phyloP scores from a whole-genome alignment of 257 asterid genomes.

The Ilex asprella region DNA sequence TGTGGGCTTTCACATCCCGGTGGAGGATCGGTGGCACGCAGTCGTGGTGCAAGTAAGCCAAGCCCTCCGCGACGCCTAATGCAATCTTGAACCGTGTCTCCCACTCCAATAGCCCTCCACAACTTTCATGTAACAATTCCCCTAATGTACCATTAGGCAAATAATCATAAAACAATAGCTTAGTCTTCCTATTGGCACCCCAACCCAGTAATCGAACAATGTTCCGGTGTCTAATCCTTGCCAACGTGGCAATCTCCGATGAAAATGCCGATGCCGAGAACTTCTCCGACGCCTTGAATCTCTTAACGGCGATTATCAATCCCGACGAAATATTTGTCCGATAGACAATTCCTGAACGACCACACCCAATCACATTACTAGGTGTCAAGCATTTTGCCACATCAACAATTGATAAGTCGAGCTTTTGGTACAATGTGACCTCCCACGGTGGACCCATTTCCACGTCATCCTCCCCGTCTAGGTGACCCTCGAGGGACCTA shows the following conservation, averaged over 20 bases:
- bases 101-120: slow-evolving; percentile 51
- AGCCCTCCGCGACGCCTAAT: slow-evolving; percentile 71
- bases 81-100: slow-evolving; percentile 63
- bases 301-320: slow-evolving; percentile 49
- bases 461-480: slow-evolving; percentile 34
- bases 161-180: slow-evolving; percentile 70
- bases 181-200: slow-evolving; percentile 63
- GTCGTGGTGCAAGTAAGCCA: slow-evolving; percentile 73
- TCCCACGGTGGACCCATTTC: slow-evolving; percentile 78
- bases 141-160: slow-evolving; percentile 58
- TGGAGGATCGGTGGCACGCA: slow-evolving; percentile 76
- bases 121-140: slow-evolving; percentile 41
- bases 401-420: slow-evolving; percentile 48
- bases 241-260: slow-evolving; percentile 59
- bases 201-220: slow-evolving; percentile 65
- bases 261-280: slow-evolving; percentile 46
- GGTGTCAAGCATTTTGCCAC: slow-evolving; percentile 43
- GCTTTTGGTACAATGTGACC: slow-evolving; percentile 65
- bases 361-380: slow-evolving; percentile 52
- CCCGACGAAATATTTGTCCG: slow-evolving; percentile 41
- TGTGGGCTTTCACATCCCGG: slow-evolving; percentile 62
- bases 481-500: slow-evolving; percentile 25
- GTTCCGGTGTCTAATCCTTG: slow-evolving; percentile 67
- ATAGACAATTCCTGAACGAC: slow-evolving; percentile 59
- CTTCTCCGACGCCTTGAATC: slow-evolving; percentile 47